Evolutionary conservation across 2,329 filamentous ascomycete genomes (phyloP), one percentile per base, ranked within the genome.

Genomic region (Periconia sp.): DNA sequence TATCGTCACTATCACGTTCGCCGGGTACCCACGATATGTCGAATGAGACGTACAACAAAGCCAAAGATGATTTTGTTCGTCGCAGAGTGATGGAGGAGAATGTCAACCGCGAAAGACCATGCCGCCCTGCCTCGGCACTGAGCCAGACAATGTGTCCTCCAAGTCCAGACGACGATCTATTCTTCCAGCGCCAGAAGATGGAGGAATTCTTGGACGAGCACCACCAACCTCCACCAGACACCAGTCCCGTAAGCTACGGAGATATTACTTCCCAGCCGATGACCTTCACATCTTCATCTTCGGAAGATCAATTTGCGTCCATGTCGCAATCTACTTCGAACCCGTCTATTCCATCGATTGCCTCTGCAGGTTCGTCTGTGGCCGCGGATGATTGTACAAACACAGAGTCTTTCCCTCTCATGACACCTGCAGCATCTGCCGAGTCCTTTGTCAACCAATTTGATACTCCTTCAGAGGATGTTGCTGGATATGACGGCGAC

Each of bases 241-340:
- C 72, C 45, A 79, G 77, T 55, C 75, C 77, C 41, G 70, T 70
- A 19, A 66, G 66, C 44, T 64, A 49, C 54, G 58, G 50, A 42
- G 50, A 49, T 58, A 64, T 50, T 53, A 62, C 52, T 52, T 42
- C 47, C 20, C 13, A 63, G 14, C 53, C 56, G 31, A 52, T 62
- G 54, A 53, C 62, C 50, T 55, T 72, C 47, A 70, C 74, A 5
- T 79, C 78, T 14, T 79, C 74, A 60, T 79, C 78, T 6, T 81
- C 78, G 6, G 78, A 81, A 41, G 75, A 77, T 47, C 74, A 76
- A 42, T 76, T 81, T 48, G 75, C 74, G 13, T 77, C 76, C 37
- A 77, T 79, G 54, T 80, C 79, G 20, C 77, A 79, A 60, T 79
- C 77, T 6, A 76, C 77, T 9, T 81, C 78, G 10, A 78, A 80